A percentile compares a stretch with the other conserved stretches of the same genome.
phyloP scores from a whole-genome alignment of 176 grass and related monocot genomes.

The Eleusine coracana region DNA sequence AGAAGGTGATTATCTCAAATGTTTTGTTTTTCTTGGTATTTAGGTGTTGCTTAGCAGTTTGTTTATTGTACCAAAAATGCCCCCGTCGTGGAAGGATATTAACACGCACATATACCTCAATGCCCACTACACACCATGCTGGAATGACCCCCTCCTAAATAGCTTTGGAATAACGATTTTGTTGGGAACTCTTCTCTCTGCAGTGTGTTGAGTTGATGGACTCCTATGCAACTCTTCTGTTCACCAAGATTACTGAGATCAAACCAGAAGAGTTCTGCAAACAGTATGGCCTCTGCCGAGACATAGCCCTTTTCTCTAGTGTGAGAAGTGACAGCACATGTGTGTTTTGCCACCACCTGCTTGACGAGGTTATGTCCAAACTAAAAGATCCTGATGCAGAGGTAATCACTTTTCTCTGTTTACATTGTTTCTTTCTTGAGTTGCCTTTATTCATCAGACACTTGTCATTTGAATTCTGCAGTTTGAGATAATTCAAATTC shows the following conservation, averaged over 20 bases:
- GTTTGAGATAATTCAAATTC: conserved; percentile 82
- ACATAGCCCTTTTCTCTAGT: conserved; percentile 27
- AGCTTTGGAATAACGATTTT: not conserved
- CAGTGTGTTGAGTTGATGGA: conserved; percentile 80
- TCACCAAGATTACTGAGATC: conserved; percentile 62
- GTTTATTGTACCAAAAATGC: not conserved
- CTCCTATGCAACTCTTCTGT: conserved; percentile 73
- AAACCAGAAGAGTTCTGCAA: conserved; percentile 74
- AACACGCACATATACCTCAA: not conserved
- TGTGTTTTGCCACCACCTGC: conserved; percentile 59
- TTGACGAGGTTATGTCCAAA: conserved; percentile 66
- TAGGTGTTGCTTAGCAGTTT: not conserved
- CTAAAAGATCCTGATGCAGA: conserved; percentile 85
- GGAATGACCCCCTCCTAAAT: not conserved
- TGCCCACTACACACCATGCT: conserved; percentile 1
- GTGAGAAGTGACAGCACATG: conserved; percentile 56
- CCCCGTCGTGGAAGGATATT: not conserved
- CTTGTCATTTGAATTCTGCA: conserved; percentile 23
- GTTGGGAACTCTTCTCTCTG: conserved; percentile 13
- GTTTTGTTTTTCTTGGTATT: not conserved
- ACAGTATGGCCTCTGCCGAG: conserved; percentile 69
- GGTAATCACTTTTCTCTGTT: conserved; percentile 46
- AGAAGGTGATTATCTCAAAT: conserved; percentile 57
- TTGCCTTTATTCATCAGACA: not conserved
- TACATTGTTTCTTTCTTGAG: not conserved